Evolutionary conservation across 176 grass and related monocot species (phyloP), one percentile per base, ranked within the genome.

Genomic region (Canna indica): DNA sequence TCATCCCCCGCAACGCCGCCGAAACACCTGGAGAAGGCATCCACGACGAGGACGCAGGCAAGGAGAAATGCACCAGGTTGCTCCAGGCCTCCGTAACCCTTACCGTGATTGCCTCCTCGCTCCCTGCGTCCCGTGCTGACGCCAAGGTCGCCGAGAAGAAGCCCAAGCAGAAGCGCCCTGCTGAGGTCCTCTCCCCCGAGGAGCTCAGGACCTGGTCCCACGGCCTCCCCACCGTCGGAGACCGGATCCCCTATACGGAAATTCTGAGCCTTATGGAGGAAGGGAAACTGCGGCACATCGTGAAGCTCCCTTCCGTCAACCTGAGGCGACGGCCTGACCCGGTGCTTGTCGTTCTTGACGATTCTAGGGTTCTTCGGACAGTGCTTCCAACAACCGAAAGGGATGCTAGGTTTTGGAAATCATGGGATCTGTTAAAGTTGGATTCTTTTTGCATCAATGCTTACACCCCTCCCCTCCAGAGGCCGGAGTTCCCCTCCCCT

Each of bases 361-460:
- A 77, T 44, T 77, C 75, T 31, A 77, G 64, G 47, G 75, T 77
- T 32, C 50, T 77, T 35, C 47, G 75, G 24, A 58, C 65, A 16
- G 75, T 77, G 25, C 75, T 77, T 29, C 75, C 75, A 11, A 59
- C 75, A 0, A 6, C 17, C 15, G 75, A 77, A 50, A 77, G 65
- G 48, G 75, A 77, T 32, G 64, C 30, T 32, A 77, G 53, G 48
- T 77, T 77, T 77, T 77, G 75, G 75, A 64, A 77, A 18, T 68
- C 44, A 5, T 77, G 75, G 75, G 75, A 77, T 42, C 48, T 26
- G 25, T 42, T 77, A 35, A 53, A 77, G 65, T 67, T 77, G 64
- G 65, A 77, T 59, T 77, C 75, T 45, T 48, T 69, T 44, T 77
- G 75, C 50, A 69, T 69, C 17, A 77, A 77, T 77, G 75, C 75